Percentiles rank a stretch among this genome's conserved stretches.
Conservation (phyloP, 441 rosid species). For the Flueggea neowawraea region DNA sequence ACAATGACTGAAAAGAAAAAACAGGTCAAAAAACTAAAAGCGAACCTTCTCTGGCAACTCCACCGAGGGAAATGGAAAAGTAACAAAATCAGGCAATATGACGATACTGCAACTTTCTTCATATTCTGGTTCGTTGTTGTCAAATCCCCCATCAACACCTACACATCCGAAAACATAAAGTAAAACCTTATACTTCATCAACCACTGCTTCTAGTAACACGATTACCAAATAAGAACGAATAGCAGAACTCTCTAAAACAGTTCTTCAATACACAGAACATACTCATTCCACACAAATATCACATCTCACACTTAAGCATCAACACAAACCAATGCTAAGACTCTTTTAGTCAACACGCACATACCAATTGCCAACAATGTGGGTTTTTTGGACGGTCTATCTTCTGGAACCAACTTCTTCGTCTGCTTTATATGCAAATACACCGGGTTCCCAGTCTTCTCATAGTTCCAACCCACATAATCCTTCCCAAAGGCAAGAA, state of each 20-base stretch:
- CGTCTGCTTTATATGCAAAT: slow-evolving; percentile 79
- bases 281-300: too few relatives aligned
- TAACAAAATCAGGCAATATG: slow-evolving; percentile 67
- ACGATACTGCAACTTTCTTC: slow-evolving; percentile 70
- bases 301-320: too few relatives aligned
- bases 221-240: slow-evolving; percentile 2
- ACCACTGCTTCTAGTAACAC: background rate
- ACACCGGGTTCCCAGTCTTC: slow-evolving; percentile 87
- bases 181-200: background rate
- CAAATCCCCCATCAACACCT: slow-evolving; percentile 96
- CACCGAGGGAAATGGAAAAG: slow-evolving; percentile 87
- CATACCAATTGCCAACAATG: slow-evolving; percentile 88
- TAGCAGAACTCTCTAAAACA: background rate
- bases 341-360: background rate
- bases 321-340: too few relatives aligned
- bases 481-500: slow-evolving; percentile 91
- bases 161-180: slow-evolving; percentile 16
- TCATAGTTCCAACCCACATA: slow-evolving; percentile 79
- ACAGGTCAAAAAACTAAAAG: background rate
- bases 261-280: too few relatives aligned
- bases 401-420: slow-evolving; percentile 70
- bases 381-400: slow-evolving; percentile 86
- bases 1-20: background rate
- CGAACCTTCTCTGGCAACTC: slow-evolving; percentile 96
- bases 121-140: slow-evolving; percentile 77